Conservation (phyloP, 148 eudicot species). For the Vaccinium corymbosum region DNA sequence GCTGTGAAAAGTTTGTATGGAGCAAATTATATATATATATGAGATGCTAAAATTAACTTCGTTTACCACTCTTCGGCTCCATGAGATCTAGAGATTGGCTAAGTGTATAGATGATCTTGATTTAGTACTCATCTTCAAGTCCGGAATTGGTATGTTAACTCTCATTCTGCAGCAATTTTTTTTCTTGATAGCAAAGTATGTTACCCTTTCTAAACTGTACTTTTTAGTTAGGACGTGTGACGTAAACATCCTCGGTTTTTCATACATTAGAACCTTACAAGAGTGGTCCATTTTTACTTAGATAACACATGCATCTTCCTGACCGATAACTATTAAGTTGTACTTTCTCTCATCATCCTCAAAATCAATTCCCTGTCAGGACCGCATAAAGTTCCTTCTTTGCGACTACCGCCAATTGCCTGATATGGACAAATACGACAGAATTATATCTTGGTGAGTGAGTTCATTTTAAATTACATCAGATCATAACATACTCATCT, state of each 20-base stretch:
- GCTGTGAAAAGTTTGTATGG: not conserved
- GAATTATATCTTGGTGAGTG: slow-evolving; percentile 82
- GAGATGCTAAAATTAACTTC: not conserved
- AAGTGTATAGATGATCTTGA: not conserved
- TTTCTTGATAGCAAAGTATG: not conserved
- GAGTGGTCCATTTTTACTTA: not conserved
- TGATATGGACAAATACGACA: slow-evolving; percentile 47
- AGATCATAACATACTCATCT: not conserved
- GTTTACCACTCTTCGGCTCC: not conserved
- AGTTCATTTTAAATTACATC: not conserved
- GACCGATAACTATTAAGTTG: not conserved
- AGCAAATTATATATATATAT: not conserved
- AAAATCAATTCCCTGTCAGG: slow-evolving; percentile 35
- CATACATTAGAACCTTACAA: not conserved
- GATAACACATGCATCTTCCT: not conserved
- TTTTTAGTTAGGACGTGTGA: not conserved
- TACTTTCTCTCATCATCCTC: not conserved
- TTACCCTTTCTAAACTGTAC: not conserved
- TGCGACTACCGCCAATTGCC: slow-evolving; percentile 85
- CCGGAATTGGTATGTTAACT: not conserved
- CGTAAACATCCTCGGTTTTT: not conserved
- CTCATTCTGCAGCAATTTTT: not conserved
- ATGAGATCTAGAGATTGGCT: not conserved
- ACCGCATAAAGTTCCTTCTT: slow-evolving; percentile 65
- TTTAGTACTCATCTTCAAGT: not conserved